Evolutionary conservation across 495 filamentous ascomycete species (phyloP).

Genomic region (Amniculicola lignicola): DNA sequence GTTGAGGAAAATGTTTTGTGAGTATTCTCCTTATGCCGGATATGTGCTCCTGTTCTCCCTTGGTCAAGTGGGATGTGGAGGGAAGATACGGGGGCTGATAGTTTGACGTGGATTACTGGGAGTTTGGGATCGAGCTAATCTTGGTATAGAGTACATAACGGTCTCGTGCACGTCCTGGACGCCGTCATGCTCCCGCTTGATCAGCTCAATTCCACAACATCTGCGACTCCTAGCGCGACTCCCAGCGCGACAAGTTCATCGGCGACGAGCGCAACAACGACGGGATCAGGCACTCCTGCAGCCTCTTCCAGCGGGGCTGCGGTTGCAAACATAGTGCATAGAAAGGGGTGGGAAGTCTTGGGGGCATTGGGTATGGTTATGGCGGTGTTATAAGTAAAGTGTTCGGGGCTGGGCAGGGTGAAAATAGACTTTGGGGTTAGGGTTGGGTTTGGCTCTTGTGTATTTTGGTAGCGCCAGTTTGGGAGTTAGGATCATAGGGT

Average conservation of each 20-base stretch:
- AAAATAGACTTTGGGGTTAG: too few relatives aligned
- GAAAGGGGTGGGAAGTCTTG: background rate
- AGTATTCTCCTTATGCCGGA: background rate
- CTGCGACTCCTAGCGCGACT: background rate
- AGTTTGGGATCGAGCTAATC: slow-evolving; percentile 5
- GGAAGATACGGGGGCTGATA: too few relatives aligned
- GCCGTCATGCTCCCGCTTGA: slow-evolving; percentile 29
- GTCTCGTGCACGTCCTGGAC: slow-evolving; percentile 41
- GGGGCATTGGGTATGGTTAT: background rate
- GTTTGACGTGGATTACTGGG: background rate
- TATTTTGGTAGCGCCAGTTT: too few relatives aligned
- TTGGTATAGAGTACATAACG: slow-evolving; percentile 37
- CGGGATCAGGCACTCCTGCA: background rate
- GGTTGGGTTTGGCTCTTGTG: too few relatives aligned
- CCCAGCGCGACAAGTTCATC: background rate
- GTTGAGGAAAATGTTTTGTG: slow-evolving; percentile 38
- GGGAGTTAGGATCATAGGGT: too few relatives aligned
- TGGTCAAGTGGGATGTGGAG: too few relatives aligned
- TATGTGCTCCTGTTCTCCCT: too few relatives aligned
- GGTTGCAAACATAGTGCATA: background rate
- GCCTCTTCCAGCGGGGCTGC: slow-evolving; percentile 1
- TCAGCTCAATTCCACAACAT: slow-evolving; percentile 12
- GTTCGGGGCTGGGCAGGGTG: too few relatives aligned
- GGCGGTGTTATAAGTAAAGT: background rate
- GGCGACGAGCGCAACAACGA: background rate